Evolutionary conservation across 331 rosid species (phyloP).

Genomic region (Malus hybrid): DNA sequence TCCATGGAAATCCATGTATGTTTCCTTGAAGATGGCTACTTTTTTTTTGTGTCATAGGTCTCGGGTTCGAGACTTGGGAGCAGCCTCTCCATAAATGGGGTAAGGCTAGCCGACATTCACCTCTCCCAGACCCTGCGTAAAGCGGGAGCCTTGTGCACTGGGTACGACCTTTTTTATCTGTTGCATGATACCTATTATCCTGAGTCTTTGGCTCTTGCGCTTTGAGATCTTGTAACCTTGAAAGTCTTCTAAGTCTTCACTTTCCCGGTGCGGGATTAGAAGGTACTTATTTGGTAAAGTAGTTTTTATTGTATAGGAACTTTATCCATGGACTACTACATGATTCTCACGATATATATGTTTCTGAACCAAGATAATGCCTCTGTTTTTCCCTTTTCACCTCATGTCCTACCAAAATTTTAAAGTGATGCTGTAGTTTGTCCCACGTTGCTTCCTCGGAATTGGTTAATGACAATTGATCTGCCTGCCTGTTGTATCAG

Average conservation of each 20-base stretch:
- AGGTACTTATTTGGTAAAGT: not conserved
- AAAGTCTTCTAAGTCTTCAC: not conserved
- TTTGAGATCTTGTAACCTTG: not conserved
- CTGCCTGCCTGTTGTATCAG: slow-evolving; percentile 16
- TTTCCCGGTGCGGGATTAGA: not conserved
- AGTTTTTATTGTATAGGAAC: not conserved
- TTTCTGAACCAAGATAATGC: not conserved
- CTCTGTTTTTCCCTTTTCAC: not conserved
- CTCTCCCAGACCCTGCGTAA: no score
- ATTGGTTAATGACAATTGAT: not conserved
- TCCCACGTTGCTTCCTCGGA: not conserved
- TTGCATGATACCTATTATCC: not conserved
- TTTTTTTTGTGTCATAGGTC: not conserved
- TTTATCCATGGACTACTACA: not conserved
- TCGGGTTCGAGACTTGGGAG: no score
- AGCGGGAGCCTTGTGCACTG: no score
- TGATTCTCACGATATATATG: not conserved
- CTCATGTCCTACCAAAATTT: not conserved
- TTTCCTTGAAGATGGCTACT: not conserved
- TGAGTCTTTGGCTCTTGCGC: not conserved
- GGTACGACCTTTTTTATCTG: no score
- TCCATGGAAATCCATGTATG: not conserved
- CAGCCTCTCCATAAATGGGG: no score
- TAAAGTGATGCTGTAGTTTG: not conserved
- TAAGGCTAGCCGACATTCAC: no score